Base-by-base conservation (phyloP, 139 green algal species). In the Tetradesmus obliquus region DNA sequence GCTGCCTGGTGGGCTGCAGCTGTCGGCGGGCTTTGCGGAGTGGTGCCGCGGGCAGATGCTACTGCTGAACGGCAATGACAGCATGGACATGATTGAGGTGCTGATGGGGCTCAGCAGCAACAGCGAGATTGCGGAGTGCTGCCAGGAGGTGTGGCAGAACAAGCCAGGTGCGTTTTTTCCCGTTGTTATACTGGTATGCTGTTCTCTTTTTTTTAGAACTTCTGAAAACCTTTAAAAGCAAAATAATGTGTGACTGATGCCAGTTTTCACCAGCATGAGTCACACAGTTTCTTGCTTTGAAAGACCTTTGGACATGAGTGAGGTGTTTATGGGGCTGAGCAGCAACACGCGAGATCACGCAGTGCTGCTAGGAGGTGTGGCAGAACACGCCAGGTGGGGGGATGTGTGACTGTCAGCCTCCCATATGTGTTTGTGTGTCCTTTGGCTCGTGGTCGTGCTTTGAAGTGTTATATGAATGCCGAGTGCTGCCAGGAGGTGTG, bases 51-150 rank as follows among this genome's bases (percentile, higher is more conserved):
- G 20, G 45, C 94, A 97, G 93, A 98, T 98, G 96, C 72, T 90
- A 22, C 91, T 93, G 57, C 88, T 94, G 58, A 93, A 92, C 45
- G 94, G 94, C 82, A 96, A 89, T 86, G 88, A 94, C 22, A 96
- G 98, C 93, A 87, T 98, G 20, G 94, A 95, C 45, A 93, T 98
- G 62, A 94, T 96, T 89, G 95, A 97, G 82, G 96, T 97, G 66
- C 93, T 99, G 84, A 92, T 98, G 87, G 91, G 88, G 0, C 87
- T 97, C 55, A 74, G 92, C 20, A 95, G 91, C 90, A 96, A 95
- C 80, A 94, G 92, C 45, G 97, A 99, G 94, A 95, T 97, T 54
- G 94, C 95, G 5, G 97, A 98, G 66, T 97, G 96, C 93, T 95
- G 96, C 89, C 88, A 95, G 57, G 53, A 57, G 19, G 80, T 93